Evolutionary conservation across 441 rosid species (phyloP), one percentile per base, ranked within the genome.

Genomic region (Erodium moschatum): DNA sequence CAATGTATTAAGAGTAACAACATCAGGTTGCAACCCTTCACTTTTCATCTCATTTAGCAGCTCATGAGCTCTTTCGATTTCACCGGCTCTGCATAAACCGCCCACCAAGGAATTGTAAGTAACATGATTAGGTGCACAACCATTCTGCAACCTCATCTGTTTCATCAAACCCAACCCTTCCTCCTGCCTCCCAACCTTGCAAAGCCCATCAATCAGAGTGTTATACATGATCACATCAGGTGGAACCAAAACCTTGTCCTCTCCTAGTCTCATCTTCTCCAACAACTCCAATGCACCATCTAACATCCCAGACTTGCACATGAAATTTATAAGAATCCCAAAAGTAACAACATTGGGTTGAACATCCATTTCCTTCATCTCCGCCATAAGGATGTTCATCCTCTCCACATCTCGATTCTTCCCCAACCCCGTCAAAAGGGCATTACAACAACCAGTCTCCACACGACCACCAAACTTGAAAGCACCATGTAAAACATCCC

Each of bases 71-170:
- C 64, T 85, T 72, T 84, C 94, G 48, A 89, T 74, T 73, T 81
- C 82, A 54, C 89, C 89, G 13, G 76, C 80, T 79, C 74, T 87
- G 77, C 94, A 89, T 50, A 82, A 90, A 42, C 94, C 90, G 70
- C 78, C 81, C 48, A 89, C 83, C 85, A 92, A 83, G 74, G 88
- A 79, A 79, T 86, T 92, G 76, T 89, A 90, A 31, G 92, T 90
- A 54, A 78, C 72, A 50, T 73, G 65, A 75, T 78, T 79, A 4
- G 92, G 88, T 5, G 60, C 69, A 75, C 85, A 84, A 0, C 64
- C 75, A 54, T 69, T 73, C 66, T 77, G 83, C 66, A 44, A 71
- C 74, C 74, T 90, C 96, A 90, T 86, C 73, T 29, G 74, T 40
- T 73, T 77, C 77, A 87, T 74, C 68, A 87, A 73, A 65, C 18